These are phyloP conservation scores for Xylariaceae sp. DNA, from an alignment of 2,329 filamentous ascomycete genomes.

Conservation along the genomic window DNA sequence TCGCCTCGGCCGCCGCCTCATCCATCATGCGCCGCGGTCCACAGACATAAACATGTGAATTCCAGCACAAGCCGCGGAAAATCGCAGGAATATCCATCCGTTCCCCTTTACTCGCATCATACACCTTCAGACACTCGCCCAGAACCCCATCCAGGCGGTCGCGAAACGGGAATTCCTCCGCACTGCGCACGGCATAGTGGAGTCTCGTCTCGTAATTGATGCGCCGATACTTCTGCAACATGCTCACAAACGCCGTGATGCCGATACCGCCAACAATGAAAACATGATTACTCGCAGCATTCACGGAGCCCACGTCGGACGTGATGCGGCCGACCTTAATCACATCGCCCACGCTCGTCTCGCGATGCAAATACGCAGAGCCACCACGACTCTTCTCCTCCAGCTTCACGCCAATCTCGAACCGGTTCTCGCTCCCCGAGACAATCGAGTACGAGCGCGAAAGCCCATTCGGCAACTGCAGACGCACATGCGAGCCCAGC, in stretches of 20 bases:
- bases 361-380: conserved; percentile 52
- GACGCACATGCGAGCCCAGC: conserved; percentile 49
- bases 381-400: conserved; percentile 54
- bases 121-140: conserved; percentile 44
- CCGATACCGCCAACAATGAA: conserved; percentile 62
- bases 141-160: conserved; percentile 24
- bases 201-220: conserved; percentile 49
- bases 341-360: conserved; percentile 42
- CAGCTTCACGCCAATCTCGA: conserved; percentile 55
- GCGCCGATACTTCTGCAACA: conserved; percentile 38
- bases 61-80: conserved; percentile 43
- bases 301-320: conserved; percentile 41
- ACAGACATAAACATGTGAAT: conserved; percentile 56
- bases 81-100: conserved; percentile 48
- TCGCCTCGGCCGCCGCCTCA: conserved; percentile 40
- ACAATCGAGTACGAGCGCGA: conserved; percentile 58
- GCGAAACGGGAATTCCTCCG: conserved; percentile 51
- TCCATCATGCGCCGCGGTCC: conserved; percentile 55
- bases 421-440: conserved; percentile 42
- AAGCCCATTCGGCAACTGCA: conserved; percentile 53
- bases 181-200: conserved; percentile 54
- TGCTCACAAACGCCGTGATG: conserved; percentile 57
- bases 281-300: conserved; percentile 51
- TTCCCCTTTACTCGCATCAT: conserved; percentile 47
- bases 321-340: conserved; percentile 49